Evolutionary conservation across 257 asterid genomes (phyloP), one percentile per base, ranked within the genome.

Genomic region (Lycium barbarum): DNA sequence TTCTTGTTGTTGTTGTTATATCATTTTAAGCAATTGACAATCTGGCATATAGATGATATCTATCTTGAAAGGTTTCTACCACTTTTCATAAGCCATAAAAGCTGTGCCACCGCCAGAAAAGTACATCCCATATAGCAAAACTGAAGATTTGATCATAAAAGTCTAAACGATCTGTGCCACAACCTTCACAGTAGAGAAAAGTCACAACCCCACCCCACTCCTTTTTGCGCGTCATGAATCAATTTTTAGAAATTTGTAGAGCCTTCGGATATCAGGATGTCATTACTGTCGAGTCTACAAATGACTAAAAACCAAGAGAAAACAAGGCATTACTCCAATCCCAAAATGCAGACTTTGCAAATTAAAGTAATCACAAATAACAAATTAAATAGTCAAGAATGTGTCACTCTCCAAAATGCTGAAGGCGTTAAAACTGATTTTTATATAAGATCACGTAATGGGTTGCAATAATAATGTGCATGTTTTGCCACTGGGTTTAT

Each of bases 191-290:
- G 17, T n/a, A n/a, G 58, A 72, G 80, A 13, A 73, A 11, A 73
- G 61, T 47, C 15, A 47, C 80, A 47, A 11, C 80, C 38, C 58
- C 80, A 20, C 80, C 57, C 57, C 57, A 10, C 80, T 72, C 80
- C 80, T 72, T 72, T 40, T 45, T 0, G 40, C 9, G 6, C 1
- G 1, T 72, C 58, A 72, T 45, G 18, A 45, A 72, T 45, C 58
- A 72, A 72, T 10, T 72, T 45, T 72, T 72, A 72, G 80, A 72
- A 72, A 10, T 72, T 43, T 76, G 81, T 51, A 76, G 62, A 76
- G 61, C 45, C 62, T 13, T 22, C 11, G 22, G 40, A 74, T 6
- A 1, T 73, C 35, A 47, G 80, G 45, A 74, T 61, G 62, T 20
- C 63, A 74, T 74, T 49, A 74, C 15, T 11, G 81, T 51, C 12